Conservation (phyloP, 192 early-diverging fungal species). For the Rhizoclosmatium globosum region DNA sequence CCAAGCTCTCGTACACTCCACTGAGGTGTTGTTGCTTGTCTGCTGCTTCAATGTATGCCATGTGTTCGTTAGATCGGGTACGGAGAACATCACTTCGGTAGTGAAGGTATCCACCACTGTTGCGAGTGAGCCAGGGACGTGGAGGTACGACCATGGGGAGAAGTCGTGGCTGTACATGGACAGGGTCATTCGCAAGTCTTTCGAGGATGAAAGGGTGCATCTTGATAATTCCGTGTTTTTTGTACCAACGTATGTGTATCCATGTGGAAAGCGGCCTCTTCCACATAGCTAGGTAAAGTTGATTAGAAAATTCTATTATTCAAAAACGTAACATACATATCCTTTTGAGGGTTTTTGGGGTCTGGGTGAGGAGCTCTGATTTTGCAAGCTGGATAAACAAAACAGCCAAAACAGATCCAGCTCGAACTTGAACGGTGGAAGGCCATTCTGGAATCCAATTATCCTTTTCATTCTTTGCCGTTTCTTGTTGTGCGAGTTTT, state of each 20-base stretch:
- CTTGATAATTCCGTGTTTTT: slow-evolving; percentile 77
- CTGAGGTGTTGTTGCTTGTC: slow-evolving; percentile 77
- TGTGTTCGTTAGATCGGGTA: slow-evolving; percentile 74
- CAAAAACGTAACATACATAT: slow-evolving; percentile 17
- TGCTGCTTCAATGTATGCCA: slow-evolving; percentile 80
- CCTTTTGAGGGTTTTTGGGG: slow-evolving; percentile 60
- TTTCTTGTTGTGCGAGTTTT: slow-evolving; percentile 62
- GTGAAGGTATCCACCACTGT: slow-evolving; percentile 87
- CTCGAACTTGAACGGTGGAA: slow-evolving; percentile 57
- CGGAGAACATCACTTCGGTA: slow-evolving; percentile 79
- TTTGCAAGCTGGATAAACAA: slow-evolving; percentile 61
- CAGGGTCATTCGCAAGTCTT: slow-evolving; percentile 66
- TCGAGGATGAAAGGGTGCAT: slow-evolving; percentile 74
- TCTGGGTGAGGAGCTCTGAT: slow-evolving; percentile 69
- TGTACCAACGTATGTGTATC: slow-evolving; percentile 55
- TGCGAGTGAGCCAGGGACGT: slow-evolving; percentile 87
- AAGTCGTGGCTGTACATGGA: slow-evolving; percentile 75
- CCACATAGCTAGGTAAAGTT: slow-evolving; percentile 26
- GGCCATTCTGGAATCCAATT: slow-evolving; percentile 80
- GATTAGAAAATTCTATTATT: slow-evolving; percentile 20
- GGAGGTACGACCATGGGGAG: slow-evolving; percentile 95
- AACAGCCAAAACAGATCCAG: slow-evolving; percentile 61
- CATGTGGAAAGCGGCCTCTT: slow-evolving; percentile 86
- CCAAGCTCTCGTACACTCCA: slow-evolving; percentile 77
- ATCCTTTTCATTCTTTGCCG: slow-evolving; percentile 38